Base-by-base conservation (phyloP, 768 basidiomycete genomes). In the Pulveroboletus ravenelii region DNA sequence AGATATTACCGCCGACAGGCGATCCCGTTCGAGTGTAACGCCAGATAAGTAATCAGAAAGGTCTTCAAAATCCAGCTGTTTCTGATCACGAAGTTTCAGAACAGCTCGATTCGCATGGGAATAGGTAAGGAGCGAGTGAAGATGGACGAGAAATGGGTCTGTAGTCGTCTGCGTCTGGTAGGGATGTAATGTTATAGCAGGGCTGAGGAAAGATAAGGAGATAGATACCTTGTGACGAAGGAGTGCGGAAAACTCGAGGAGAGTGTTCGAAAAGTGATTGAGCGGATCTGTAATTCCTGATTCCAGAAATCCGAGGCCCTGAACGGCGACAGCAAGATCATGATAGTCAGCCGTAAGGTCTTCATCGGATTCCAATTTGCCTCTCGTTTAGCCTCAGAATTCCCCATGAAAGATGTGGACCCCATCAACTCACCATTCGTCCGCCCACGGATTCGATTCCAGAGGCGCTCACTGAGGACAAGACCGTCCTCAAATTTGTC, bases 401-500 rank as follows among this genome's bases (percentile, higher is more conserved):
- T 68, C 67, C 68, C 68, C 58, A 53, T 59, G 56, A 65, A 57
- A 56, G 65, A 61, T 45, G 60, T 52, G 41, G 43, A 58, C 51
- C 55, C 41, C 41, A 48, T 53, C 57, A 51, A 57, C 87, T 83
- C 71, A 96, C 94, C 94, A 67, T 84, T 89, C 56, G 90, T 85
- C 62, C 95, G 79, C 50, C 79, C 81, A 61, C 91, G 81, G 32
- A 87, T 76, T 36, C 93, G 81, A 45, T 70, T 84, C 72, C 86
- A 93, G 25, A 93, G 72, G 15, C 93, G 78, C 56, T 98, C 96
- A 14, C 89, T 83, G 9, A 82, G 70, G 4, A 75, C 72, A 35
- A 98, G 72, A n/a, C 93, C 92, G 49, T 98, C 96, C 66, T 99
- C 96, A 57, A 95, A 98, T 70, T 93, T 89, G 71, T 98, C 94